Evolutionary conservation across 768 basidiomycete genomes (phyloP).

Genomic region (Trametopsis cervina): DNA sequence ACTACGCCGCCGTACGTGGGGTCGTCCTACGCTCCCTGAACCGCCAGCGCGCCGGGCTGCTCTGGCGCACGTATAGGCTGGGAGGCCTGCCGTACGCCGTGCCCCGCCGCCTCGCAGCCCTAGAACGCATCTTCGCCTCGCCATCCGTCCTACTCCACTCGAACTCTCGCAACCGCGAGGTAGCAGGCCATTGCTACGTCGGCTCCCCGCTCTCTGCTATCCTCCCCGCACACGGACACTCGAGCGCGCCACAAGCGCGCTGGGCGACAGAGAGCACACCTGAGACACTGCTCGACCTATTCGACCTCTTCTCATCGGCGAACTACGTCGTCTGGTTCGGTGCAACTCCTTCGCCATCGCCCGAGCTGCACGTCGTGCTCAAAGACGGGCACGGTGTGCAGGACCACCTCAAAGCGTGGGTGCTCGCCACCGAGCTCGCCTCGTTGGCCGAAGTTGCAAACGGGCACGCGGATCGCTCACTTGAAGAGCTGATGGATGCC

Average conservation of each 20-base stretch:
- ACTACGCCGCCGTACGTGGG: conserved; percentile 54
- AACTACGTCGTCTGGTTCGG: conserved; percentile 50
- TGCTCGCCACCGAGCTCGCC: conserved; percentile 21
- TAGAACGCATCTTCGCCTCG: conserved; percentile 39
- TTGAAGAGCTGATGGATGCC: conserved; percentile 8
- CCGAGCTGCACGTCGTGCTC: conserved; percentile 36
- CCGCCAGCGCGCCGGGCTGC: conserved; percentile 47
- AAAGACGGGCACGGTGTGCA: conserved; percentile 39
- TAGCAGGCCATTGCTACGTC: conserved; percentile 41
- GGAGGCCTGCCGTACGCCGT: conserved; percentile 7
- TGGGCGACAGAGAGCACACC: no score
- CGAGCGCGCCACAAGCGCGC: neutral
- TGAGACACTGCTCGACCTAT: conserved; percentile 22
- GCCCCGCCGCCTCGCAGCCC: conserved; percentile 33
- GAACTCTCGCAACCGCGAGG: conserved; percentile 11
- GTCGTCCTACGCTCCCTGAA: conserved; percentile 54
- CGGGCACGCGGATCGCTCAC: neutral
- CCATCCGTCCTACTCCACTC: conserved; percentile 34
- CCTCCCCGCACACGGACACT: conserved; percentile 11
- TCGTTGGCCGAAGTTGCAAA: neutral
- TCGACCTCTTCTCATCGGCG: conserved; percentile 37
- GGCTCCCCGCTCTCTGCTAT: conserved; percentile 39
- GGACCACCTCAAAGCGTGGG: conserved; percentile 56
- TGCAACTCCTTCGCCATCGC: conserved; percentile 12
- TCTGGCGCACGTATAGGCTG: conserved; percentile 39